A percentile compares a stretch with the other conserved stretches of the same genome.
Conservation (phyloP, 768 basidiomycete genomes). For the Sutorius australiensis region DNA sequence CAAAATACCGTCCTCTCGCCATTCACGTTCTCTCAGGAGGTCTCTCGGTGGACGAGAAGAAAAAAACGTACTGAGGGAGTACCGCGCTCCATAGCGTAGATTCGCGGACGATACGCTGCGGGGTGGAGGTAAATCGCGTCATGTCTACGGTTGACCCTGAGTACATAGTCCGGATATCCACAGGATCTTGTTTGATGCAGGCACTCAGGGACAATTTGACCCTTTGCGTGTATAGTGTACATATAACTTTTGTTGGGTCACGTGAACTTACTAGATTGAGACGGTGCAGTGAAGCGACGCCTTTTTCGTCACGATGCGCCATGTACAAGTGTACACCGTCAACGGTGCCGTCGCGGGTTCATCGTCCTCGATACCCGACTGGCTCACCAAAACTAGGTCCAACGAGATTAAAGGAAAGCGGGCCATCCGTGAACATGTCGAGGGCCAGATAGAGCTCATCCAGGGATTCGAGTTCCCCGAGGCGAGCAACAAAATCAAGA, state of each 20-base stretch:
- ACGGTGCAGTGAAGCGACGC: neutral
- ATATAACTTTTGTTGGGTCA: constrained; percentile 8
- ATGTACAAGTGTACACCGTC: constrained; percentile 90
- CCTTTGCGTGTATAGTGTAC: no score
- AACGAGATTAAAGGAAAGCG: constrained; percentile 55
- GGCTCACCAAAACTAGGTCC: constrained; percentile 75
- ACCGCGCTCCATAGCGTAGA: neutral
- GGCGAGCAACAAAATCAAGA: constrained; percentile 87
- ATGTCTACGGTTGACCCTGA: constrained; percentile 3
- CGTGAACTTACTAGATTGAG: constrained; percentile 2
- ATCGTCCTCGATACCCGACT: constrained; percentile 90
- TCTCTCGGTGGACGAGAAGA: constrained; percentile 98
- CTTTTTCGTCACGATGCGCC: constrained; percentile 22
- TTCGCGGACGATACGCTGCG: neutral
- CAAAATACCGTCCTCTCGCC: neutral
- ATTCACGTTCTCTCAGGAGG: constrained; percentile 54
- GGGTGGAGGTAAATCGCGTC: constrained; percentile 6
- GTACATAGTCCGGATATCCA: constrained; percentile 21
- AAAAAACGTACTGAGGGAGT: constrained; percentile 74
- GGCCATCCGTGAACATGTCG: constrained; percentile 64
- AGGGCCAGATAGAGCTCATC: constrained; percentile 85
- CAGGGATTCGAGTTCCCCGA: constrained; percentile 98
- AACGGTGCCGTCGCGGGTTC: constrained; percentile 88
- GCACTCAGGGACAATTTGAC: neutral
- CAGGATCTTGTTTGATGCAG: constrained; percentile 14